Conservation (phyloP, 805 yeast genomes). For the Yamadazyma sp. region DNA sequence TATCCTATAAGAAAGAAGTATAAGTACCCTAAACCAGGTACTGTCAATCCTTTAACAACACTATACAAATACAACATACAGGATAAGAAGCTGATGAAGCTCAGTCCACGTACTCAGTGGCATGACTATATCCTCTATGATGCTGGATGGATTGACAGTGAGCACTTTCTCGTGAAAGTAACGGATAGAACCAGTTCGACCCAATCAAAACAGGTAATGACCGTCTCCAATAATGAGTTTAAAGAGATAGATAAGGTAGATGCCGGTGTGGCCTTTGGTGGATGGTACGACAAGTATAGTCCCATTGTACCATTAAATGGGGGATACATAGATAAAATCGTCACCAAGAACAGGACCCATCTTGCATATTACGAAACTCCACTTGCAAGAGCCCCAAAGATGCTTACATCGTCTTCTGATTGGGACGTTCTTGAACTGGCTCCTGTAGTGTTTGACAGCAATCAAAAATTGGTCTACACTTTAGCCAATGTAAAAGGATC, state of each 20-base stretch:
- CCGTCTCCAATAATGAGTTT: conserved; percentile 33
- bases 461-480: conserved; percentile 51
- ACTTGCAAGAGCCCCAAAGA: conserved; percentile 38
- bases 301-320: conserved; percentile 18
- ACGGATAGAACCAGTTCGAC: conserved; percentile 62
- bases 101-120: conserved; percentile 2
- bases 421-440: conserved; percentile 81
- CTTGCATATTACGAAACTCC: conserved; percentile 77
- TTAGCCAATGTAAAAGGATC: conserved; percentile 73
- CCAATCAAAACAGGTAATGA: conserved; percentile 49
- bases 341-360: conserved; percentile 59
- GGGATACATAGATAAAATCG: conserved; percentile 70
- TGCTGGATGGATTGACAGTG: conserved; percentile 55
- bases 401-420: conserved; percentile 56
- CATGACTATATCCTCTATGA: conserved; percentile 54
- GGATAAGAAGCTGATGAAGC: conserved; percentile 17
- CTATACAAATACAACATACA: conserved; percentile 41
- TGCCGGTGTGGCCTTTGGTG: conserved; percentile 44
- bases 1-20: conserved; percentile 50
- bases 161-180: conserved; percentile 54
- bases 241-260: conserved; percentile 35
- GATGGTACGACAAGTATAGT: conserved; percentile 57
- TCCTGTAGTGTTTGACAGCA: conserved; percentile 53
- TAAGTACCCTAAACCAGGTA: conserved; percentile 77
- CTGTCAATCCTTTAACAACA: conserved; percentile 52